Base-by-base conservation (phyloP, 225 moss, liverwort and hornwort species). In the Marchantia paleacea region DNA sequence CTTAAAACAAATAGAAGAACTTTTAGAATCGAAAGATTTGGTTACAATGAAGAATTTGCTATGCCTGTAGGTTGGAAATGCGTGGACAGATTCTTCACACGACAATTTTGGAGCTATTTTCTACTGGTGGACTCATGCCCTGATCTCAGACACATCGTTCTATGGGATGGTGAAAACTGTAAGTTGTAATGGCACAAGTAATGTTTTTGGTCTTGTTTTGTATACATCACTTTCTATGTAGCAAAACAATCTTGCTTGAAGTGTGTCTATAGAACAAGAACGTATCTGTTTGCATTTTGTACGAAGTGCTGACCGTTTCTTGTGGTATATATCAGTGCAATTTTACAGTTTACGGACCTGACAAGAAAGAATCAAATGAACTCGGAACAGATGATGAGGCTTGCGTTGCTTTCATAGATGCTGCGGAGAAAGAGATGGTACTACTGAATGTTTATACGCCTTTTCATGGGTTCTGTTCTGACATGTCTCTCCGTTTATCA, bases 41-140 rank as follows among this genome's bases (percentile, higher is more conserved):
- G 39, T 9, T 75, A 72, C n/a, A 72, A 20, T 48, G 9, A 8
- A 29, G 75, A 13, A 0, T 8, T 57, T 25, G 29, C 61, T 57
- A 12, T 49, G 39, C 47, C 18, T 64, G 84, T 90, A 96, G 91
- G 78, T 95, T 73, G 97, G 97, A 72, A 97, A 97, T 83, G 95
- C 93, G 31, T 97, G 95, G 95, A 95, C 93, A 48, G 95, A 97
- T 80, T 73, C 97, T 80, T 55, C 78, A 12, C 81, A 92, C 31
- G 97, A 97, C 82, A 97, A 97, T 81, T 91, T 86, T 82, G 97
- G 95, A 57, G 92, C 95, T 26, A 65, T 91, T 26, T 95, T 97
- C 80, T 97, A 55, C 79, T 95, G 95, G 97, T 95, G 97, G 97
- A 87, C 84, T 57, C 97, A 97, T 84, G 97, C 97, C 55, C 86